Base-by-base conservation (phyloP, 176 grass and related monocot genomes). In the Hordeum vulgare region DNA sequence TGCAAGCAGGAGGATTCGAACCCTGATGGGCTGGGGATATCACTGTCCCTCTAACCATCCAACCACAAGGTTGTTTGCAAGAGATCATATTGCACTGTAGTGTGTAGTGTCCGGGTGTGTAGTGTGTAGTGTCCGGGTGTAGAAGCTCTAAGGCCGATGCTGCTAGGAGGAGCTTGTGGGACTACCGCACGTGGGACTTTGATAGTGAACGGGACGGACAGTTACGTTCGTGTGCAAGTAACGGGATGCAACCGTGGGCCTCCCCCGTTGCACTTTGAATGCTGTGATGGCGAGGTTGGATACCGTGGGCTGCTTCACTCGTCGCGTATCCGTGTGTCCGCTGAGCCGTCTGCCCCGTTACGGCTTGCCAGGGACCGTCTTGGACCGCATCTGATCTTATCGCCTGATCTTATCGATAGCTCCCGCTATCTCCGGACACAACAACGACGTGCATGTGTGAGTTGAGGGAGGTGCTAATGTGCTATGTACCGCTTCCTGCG, bases 201-300 rank as follows among this genome's bases (percentile, higher is more conserved):
- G 78, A 83, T 26, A 41, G 73, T 11, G 72, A 65, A 71, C 72
- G 83, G 76, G 54, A 61, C 68, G 72, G 70, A 40, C 39, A 59
- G 77, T 87, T 42, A 86, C 29, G 51, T 59, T 10, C 23, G 28
- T 25, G 60, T 24, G 51, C 47, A 33, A 17, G 80, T 44, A 61
- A 78, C 61, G 74, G 40, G 17, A 57, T 80, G 82, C 24, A 77
- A 73, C 84, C 40, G 79, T 86, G 80, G 67, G 79, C 54, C 79
- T 65, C 18, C 41, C 40, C 64, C 66, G 84, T 79, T 58, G 73
- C 64, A 79, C 73, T 79, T 87, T 78, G 72, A 87, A 87, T 83
- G 88, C 72, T 20, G 42, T 83, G 74, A 82, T 83, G 72, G 88
- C 79, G 79, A 59, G 28, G 58, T 11, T 9, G 56, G 14, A 5